Evolutionary conservation across 257 asterid species (phyloP), one percentile per base, ranked within the genome.

Genomic region (Scutellaria minor): DNA sequence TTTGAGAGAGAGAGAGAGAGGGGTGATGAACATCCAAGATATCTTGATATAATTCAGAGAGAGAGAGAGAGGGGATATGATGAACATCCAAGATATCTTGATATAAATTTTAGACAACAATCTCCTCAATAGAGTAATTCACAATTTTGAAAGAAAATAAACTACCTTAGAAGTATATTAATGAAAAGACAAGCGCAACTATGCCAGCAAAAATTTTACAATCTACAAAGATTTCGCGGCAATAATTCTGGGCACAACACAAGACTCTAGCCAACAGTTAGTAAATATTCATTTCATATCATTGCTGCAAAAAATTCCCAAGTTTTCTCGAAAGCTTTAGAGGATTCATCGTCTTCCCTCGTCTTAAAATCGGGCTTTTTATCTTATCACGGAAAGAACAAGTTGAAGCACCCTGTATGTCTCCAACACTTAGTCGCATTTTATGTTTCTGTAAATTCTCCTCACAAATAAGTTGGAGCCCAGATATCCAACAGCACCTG

Each of bases 381-480:
- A 64, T 15, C 46, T 42, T 44, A 47, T 31, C 35, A n/a, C 45
- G 42, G 59, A 57, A 65, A 67, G 42, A 60, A 70, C 71, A 56
- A 72, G 71, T 12, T 27, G 53, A 48, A 60, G 63, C 59, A 39
- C 55, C 22, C 42, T 11, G 51, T 62, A 53, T 40, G 46, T 63
- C 5, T 14, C 39, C 13, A 18, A 11, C 27, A 71, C 74, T 75
- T 78, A 93, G 82, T 94, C 99, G 66, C 96, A 89, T 79, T 94
- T 94, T 80, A 94, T 94, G 88, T 94, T 94, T 77, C 91, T 75
- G 90, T 94, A 94, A 58, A 94, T 94, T 89, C 97, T 89, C 86
- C 97, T 82, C 79, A 91, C 97, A 45, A 94, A 94, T 71, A 89
- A 81, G 83, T 89, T 88, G 35, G 99, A 94, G 70, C 99, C 99